Evolutionary conservation across 1,284 basidiomycete genomes (phyloP), one percentile per base, ranked within the genome.

Genomic region (Meira miltonrushii): DNA sequence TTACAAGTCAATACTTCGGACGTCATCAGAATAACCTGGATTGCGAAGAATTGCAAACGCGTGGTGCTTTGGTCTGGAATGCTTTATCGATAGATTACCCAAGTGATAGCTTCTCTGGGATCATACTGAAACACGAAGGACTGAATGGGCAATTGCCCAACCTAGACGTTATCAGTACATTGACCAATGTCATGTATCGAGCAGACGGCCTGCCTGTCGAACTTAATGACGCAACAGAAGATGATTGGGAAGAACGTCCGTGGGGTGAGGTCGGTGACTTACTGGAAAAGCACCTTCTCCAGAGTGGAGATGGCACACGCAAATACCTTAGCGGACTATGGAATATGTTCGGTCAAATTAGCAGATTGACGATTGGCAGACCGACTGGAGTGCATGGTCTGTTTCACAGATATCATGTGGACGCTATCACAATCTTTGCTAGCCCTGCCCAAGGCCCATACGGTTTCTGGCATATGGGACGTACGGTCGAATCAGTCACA

Each of bases 11-110:
- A 2, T 97, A 95, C 76, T 90, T 95, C 77, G 87, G 85, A 28
- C 80, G 81, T 37, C 69, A 80, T 19, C 87, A 88, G 68, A 80
- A 83, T 38, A 89, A 88, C 72, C 80, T 92, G 6, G 66, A 81
- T n/a, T 83, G 84, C 0, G 85, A 89, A 49, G 80, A 82, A 5
- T 80, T 95, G 39, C 47, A 49, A 8, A 48, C 8, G 8, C 63
- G 60, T 23, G 69, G 72, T 25, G 61, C 68, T 28, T 65, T 65
- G 39, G 59, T 74, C 15, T 99, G 95, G 95, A 94, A 90, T 1
- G 92, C 90, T 6, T 80, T 98, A 39, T 89, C 89, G 67, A 85
- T 99, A 59, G 95, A 98, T 78, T 98, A 96, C 76, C 91, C 93
- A 1, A 88, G 90, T 1, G 94, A 98, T 79, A 96, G 92, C 0